Percentiles rank a stretch among this genome's conserved stretches.
These are phyloP conservation scores for Batkoa obscura DNA, from an alignment of 371 early-diverging fungal genomes.

Conservation along the genomic window DNA sequence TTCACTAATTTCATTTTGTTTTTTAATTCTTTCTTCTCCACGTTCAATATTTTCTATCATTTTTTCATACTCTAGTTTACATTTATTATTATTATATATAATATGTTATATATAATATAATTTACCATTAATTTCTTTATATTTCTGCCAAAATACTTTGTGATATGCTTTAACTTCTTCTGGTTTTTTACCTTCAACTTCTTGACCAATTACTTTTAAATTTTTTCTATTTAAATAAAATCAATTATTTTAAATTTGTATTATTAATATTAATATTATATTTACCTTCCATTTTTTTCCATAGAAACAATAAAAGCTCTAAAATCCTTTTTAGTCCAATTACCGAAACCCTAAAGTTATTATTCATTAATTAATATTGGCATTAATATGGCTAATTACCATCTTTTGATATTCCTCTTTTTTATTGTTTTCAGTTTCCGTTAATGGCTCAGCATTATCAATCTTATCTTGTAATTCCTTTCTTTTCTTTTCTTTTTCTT, in stretches of 20 bases:
- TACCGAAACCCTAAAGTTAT: constrained; percentile 53
- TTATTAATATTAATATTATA: not conserved
- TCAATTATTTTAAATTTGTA: not conserved
- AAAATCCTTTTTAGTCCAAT: constrained; percentile 92
- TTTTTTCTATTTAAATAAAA: constrained; percentile 23
- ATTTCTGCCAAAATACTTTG: constrained; percentile 71
- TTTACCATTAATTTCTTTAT: constrained; percentile 50
- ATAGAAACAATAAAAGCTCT: constrained; percentile 68
- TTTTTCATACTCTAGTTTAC: constrained; percentile 51
- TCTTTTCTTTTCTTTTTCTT: constrained; percentile 39
- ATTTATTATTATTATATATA: not conserved
- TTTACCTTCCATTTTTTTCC: constrained; percentile 72
- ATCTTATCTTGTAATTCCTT: constrained; percentile 64
- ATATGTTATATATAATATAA: not conserved
- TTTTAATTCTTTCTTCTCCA: constrained; percentile 64
- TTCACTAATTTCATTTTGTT: constrained; percentile 62
- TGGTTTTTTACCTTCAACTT: constrained; percentile 75
- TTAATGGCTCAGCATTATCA: constrained; percentile 71
- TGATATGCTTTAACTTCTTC: constrained; percentile 71
- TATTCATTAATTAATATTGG: not conserved
- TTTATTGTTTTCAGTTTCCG: constrained; percentile 67
- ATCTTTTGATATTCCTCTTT: constrained; percentile 51
- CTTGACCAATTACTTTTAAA: constrained; percentile 49
- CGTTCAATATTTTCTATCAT: constrained; percentile 70
- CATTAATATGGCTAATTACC: constrained; percentile 10